phyloP scores from a whole-genome alignment of 768 basidiomycete genomes.

The Mycena amicta region DNA sequence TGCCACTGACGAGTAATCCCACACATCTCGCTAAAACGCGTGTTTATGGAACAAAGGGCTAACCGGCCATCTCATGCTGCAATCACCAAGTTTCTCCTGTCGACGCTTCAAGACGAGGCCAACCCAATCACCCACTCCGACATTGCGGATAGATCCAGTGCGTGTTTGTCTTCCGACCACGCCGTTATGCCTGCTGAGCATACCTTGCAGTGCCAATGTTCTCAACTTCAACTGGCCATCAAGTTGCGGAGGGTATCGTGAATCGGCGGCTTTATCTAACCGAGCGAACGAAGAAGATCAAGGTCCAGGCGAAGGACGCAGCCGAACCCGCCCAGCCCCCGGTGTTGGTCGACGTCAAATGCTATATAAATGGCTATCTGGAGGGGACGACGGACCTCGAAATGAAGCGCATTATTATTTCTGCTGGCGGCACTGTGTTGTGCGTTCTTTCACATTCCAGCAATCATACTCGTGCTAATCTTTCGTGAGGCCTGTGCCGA shows the following conservation, averaged over 20 bases:
- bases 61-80: conserved; percentile 39
- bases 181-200: background rate
- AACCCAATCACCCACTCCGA: conserved; percentile 84
- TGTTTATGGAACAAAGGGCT: conserved; percentile 16
- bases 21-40: background rate
- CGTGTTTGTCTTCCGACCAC: too few relatives aligned
- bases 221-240: conserved; percentile 70
- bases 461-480: background rate
- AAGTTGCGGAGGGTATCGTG: conserved; percentile 53
- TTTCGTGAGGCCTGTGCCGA: conserved; percentile 50
- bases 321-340: conserved; percentile 26
- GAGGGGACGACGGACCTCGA: conserved; percentile 77
- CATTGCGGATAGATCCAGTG: conserved; percentile 62
- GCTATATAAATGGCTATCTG: conserved; percentile 76
- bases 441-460: conserved; percentile 39
- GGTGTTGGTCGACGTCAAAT: conserved; percentile 47
- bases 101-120: conserved; percentile 58
- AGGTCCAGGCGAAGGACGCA: conserved; percentile 30
- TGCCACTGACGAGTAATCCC: conserved; percentile 9
- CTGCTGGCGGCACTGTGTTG: conserved; percentile 69
- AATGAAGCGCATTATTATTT: conserved; percentile 67
- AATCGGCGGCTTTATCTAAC: conserved; percentile 41
- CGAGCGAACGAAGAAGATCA: conserved; percentile 50
- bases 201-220: conserved; percentile 25
- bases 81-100: conserved; percentile 63